Percentiles rank a stretch among this genome's conserved stretches.
Evolutionary conservation across 2,329 filamentous ascomycete species (phyloP).

Genomic region (Didymella lethalis): DNA sequence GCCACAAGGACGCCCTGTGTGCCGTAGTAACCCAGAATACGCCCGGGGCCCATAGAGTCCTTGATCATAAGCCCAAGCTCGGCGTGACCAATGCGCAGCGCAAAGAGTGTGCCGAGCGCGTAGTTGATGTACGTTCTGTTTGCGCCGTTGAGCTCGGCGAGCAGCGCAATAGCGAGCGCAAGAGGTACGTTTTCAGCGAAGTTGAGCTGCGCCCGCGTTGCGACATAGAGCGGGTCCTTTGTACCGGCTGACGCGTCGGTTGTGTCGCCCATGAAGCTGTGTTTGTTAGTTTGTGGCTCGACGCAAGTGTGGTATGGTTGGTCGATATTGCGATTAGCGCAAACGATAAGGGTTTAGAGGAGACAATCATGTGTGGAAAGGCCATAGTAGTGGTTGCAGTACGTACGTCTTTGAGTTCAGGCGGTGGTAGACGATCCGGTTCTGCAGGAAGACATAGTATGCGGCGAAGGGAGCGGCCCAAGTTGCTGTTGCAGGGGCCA

Average conservation of each 20-base stretch:
- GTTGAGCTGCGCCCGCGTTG: too few relatives aligned
- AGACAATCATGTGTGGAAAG: too few relatives aligned
- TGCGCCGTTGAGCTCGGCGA: too few relatives aligned
- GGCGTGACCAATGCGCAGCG: constrained; percentile 50
- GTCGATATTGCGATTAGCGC: too few relatives aligned
- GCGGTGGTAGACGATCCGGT: constrained; percentile 50
- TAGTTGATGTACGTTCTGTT: constrained; percentile 47
- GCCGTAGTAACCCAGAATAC: constrained; percentile 42
- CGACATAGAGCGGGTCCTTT: constrained; percentile 26
- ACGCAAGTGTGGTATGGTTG: too few relatives aligned
- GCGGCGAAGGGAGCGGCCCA: constrained; percentile 53
- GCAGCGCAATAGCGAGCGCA: too few relatives aligned
- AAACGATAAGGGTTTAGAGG: too few relatives aligned
- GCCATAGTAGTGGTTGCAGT: too few relatives aligned
- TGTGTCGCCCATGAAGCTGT: constrained; percentile 35
- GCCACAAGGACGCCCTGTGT: constrained; percentile 41
- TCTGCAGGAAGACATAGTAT: constrained; percentile 54
- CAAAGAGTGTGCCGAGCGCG: constrained; percentile 51
- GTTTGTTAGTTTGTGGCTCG: too few relatives aligned
- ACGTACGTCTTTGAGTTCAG: constrained; percentile 35
- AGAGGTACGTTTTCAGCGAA: background rate
- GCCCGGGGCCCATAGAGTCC: constrained; percentile 32
- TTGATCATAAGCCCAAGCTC: constrained; percentile 51
- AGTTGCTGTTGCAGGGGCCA: constrained; percentile 50
- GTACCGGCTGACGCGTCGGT: constrained; percentile 23